Evolutionary conservation across 139 green algal genomes (phyloP), one percentile per base, ranked within the genome.

Genomic region (Chlamydomonas incerta): DNA sequence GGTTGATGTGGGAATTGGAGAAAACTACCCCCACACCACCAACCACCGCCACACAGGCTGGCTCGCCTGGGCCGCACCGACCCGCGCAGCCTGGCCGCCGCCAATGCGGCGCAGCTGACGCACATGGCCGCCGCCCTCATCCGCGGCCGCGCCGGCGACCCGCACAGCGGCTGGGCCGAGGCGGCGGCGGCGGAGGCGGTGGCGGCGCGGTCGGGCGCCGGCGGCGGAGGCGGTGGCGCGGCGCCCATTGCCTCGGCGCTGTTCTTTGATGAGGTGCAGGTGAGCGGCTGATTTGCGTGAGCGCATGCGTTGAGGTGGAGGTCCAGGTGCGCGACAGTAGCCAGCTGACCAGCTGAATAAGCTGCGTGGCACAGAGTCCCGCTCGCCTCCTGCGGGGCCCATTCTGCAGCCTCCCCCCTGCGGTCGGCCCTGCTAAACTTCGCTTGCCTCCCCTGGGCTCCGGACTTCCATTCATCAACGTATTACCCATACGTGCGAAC

Each of bases 221-320:
- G 5, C 41, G 41, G 6, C 14, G 23, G 50, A 75, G 23, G 63
- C 31, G 23, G 60, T 17, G 46, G 71, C 41, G 33, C 47, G 28
- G 82, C 66, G 11, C 91, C 75, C 24, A 69, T 88, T 55, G 79
- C 91, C 2, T 89, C 90, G 10, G 37, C 96, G 26, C 86, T 98
- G 55, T 96, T 91, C 83, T 97, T 98, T 65, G 95, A 98, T 71
- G 95, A 98, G 72, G 72, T 97, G 62, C 94, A 97, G 86, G 91
- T 96, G 57, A 0, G 90, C 31, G 57, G 60, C 41, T 28, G 28
- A 17, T 2, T 8, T 8, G 8, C n/a, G n/a, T 6, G 6, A 9
- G 37, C 3, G n/a, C 63, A 66, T 66, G n/a, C 28, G 58, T 14
- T 6, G 62, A 62, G 55, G 55, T 2, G 55, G 55, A 62, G n/a